Base-by-base conservation (phyloP, 208 protist species). In the Leptomonas pyrrhocoris region DNA sequence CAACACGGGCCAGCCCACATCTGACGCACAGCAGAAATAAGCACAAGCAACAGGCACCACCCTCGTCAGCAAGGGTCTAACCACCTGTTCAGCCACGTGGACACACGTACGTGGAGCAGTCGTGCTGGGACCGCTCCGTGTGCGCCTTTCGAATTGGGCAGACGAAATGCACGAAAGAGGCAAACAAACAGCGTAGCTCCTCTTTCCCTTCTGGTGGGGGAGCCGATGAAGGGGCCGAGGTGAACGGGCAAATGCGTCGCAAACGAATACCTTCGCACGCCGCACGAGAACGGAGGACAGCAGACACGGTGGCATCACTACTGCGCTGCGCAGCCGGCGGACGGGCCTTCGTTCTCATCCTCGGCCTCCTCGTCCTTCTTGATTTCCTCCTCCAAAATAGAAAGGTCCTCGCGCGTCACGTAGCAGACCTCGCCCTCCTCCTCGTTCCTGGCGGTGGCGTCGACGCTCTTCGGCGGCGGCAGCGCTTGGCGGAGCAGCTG, bases 331-430 rank as follows among this genome's bases (percentile, higher is more conserved):
- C 89, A 94, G 9, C 76, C 81, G 6, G 68, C 59, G 18, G 57
- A 56, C 42, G 43, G 67, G n/a, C 68, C 80, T 31, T 80, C 74
- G 11, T 82, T 81, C 25, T 84, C 83, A 8, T 87, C 84, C 15
- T 84, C 79, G 2, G 55, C 76, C n/a, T 90, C 85, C 21, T 83
- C 79, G 21, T 85, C 83, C 72, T 85, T 88, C 45, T 58, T 75
- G 45, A 73, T 66, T 50, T 69, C 70, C 55, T 65, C 67, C 62
- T 75, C 67, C 23, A 75, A 34, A 21, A 69, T 55, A 27, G 63
- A 71, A 16, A 90, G 54, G 13, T 85, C 80, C 65, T 84, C 77
- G 61, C 77, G 73, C 16, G 70, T 73, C 8, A 89, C 81, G 70
- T 88, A 89, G 69, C 82, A 90, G 49, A 78, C 83, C 40, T 90